These are phyloP conservation scores for Cryomyces antarcticus DNA, from an alignment of 495 filamentous ascomycete species.

Conservation along the genomic window DNA sequence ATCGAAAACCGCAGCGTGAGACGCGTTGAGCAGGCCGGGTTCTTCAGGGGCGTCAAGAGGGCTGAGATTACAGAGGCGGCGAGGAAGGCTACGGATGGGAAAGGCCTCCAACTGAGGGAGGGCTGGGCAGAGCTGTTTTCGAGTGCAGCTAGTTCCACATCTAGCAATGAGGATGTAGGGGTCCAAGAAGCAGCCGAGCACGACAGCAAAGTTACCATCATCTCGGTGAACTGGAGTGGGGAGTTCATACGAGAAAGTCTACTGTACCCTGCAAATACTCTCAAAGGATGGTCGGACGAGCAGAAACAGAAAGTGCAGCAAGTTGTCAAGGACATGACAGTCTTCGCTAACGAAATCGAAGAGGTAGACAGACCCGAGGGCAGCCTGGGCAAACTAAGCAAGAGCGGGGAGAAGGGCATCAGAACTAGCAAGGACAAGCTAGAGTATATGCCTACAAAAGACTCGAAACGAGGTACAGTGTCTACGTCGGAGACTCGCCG, in stretches of 20 bases:
- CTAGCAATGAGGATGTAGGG: neutral
- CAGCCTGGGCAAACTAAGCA: slow-evolving; percentile 6
- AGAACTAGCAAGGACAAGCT: slow-evolving; percentile 16
- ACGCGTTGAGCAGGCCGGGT: slow-evolving; percentile 3
- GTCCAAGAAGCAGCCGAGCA: neutral
- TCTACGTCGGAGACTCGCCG: slow-evolving; percentile 18
- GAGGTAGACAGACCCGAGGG: slow-evolving; percentile 5
- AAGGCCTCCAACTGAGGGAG: slow-evolving; percentile 9
- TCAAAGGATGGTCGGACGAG: neutral
- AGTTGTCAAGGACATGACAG: slow-evolving; percentile 1
- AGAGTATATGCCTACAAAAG: neutral
- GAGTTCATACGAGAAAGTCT: slow-evolving; percentile 10
- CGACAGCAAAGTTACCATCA: slow-evolving; percentile 4
- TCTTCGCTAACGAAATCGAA: slow-evolving; percentile 15
- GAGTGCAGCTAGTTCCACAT: neutral
- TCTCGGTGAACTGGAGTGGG: slow-evolving; percentile 19
- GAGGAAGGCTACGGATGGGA: slow-evolving; percentile 2
- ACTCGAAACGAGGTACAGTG: neutral
- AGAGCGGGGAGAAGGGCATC: slow-evolving; percentile 1
- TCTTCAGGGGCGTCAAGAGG: slow-evolving; percentile 6
- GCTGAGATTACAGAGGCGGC: slow-evolving; percentile 4
- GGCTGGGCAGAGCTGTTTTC: slow-evolving; percentile 8
- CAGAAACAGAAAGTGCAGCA: neutral
- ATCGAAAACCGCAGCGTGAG: slow-evolving; percentile 9
- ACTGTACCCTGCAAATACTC: neutral